Evolutionary conservation across 2,329 filamentous ascomycete genomes (phyloP), one percentile per base, ranked within the genome.

Genomic region (Fusarium caatingaense): DNA sequence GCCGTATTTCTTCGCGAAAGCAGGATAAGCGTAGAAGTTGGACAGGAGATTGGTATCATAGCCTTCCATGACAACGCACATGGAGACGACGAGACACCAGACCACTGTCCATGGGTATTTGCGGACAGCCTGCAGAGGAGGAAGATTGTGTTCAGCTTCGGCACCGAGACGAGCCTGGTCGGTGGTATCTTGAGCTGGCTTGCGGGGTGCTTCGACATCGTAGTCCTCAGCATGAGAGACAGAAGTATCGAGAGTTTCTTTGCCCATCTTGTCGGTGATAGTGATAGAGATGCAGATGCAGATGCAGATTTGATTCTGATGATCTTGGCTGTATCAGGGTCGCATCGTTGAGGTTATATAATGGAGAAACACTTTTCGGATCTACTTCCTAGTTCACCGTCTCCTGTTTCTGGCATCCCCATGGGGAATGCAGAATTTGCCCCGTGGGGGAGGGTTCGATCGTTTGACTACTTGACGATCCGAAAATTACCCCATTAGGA

Each of bases 61-160:
- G n/a, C 79, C 82, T 41, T 83, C 82, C 82, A 83, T 83, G 65
- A 84, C 78, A 50, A 83, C 78, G 11, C 78, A 78, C 48, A 76
- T 74, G 25, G 79, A 79, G 8, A 82, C 69, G 10, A 79, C 48
- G 4, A 81, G 64, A 21, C 78, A 79, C 80, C 80, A 82, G n/a
- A 76, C 61, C 34, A 82, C 75, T 5, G 80, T 80, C 73, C 77
- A 76, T 25, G 76, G 79, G 60, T 80, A 79, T 34, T 69, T 64
- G 2, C 69, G 63, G 12, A 80, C 64, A 5, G 78, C 78, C 25
- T 77, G 68, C 6, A 68, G 49, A 16, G 76, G 59, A 9, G 72
- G 68, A 3, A 77, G 68, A 28, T 71, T 71, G 41, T 79, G 77
- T 48, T 77, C 74, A 7, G 64, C 64, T 6, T 66, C 56, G 5